Evolutionary conservation across 2,329 filamentous ascomycete species (phyloP).

Genomic region (Aspergillus hortae): DNA sequence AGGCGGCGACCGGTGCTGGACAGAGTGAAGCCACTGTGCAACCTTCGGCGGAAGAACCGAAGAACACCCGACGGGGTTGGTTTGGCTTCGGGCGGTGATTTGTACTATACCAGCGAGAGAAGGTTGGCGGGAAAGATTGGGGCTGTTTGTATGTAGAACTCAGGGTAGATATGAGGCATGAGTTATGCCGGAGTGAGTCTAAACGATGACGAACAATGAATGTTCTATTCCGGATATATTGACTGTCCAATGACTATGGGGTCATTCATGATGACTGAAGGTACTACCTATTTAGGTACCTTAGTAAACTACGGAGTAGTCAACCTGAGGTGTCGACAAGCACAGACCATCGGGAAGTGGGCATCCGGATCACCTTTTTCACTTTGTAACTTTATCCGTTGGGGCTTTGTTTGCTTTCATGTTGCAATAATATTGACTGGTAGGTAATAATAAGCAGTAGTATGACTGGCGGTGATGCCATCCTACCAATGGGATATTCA

Average conservation of each 20-base stretch:
- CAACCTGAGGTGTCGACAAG: neutral
- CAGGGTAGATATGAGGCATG: too few relatives aligned
- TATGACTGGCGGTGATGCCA: neutral
- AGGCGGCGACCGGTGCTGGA: conserved; percentile 30
- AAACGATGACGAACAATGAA: neutral
- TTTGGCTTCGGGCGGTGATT: conserved; percentile 62
- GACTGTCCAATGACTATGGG: neutral
- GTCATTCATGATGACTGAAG: neutral
- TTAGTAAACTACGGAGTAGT: too few relatives aligned
- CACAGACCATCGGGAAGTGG: conserved; percentile 4
- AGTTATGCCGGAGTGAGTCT: too few relatives aligned
- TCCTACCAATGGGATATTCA: too few relatives aligned
- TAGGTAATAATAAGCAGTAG: neutral
- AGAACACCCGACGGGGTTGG: conserved; percentile 67
- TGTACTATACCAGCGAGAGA: too few relatives aligned
- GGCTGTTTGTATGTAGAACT: neutral
- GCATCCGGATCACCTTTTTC: conserved; percentile 10
- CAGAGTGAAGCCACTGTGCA: conserved; percentile 25
- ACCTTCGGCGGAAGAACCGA: conserved; percentile 37
- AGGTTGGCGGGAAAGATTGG: neutral
- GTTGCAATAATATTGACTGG: too few relatives aligned
- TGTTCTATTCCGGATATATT: too few relatives aligned
- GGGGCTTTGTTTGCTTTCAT: too few relatives aligned
- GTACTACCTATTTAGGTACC: too few relatives aligned
- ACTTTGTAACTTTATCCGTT: neutral